Evolutionary conservation across 352 stramenopile species (phyloP), one percentile per base, ranked within the genome.

Genomic region (Globisporangium cylindrosporum): DNA sequence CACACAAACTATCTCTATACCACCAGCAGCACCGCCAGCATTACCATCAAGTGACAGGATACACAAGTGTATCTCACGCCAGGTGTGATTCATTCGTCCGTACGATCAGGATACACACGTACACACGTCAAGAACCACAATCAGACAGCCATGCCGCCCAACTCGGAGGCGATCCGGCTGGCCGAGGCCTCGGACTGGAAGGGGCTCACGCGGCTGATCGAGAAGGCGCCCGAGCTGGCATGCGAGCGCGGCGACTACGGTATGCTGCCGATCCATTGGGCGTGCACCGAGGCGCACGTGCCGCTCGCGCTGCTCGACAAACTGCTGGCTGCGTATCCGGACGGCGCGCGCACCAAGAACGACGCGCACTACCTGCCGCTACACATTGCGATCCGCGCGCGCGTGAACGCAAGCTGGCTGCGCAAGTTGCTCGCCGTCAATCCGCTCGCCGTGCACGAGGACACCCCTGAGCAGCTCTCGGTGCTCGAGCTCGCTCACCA

Each of bases 191-290:
- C 81, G 24, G 84, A 95, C 73, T 95, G 87, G 87, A 79, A 83
- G 27, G 78, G 73, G 0, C 80, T 95, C 24, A 79, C 89, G 72
- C 75, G 75, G 1, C 69, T 95, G 3, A 71, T 95, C 54, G 81
- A 91, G 62, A 75, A 81, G 27, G 66, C 77, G 8, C 81, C 85
- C 4, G 64, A 72, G 38, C 72, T 73, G 61, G 87, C 85, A 7
- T 70, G 77, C 20, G 75, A 87, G 46, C 59, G 71, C 22, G 87
- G 82, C n/a, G 83, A 92, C 62, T 90, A 93, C 67, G 84, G 72
- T 69, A 93, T 95, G 87, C 79, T 93, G n/a, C 85, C 87, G 6
- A 73, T 95, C 46, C 87, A 95, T 62, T 95, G 87, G 87, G 85
- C 77, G 10, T 93, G 84, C 69, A 93, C 87, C 0, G 87, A 93